Conservation (phyloP, 2,329 filamentous ascomycete species). For the Ascochyta pisi region DNA sequence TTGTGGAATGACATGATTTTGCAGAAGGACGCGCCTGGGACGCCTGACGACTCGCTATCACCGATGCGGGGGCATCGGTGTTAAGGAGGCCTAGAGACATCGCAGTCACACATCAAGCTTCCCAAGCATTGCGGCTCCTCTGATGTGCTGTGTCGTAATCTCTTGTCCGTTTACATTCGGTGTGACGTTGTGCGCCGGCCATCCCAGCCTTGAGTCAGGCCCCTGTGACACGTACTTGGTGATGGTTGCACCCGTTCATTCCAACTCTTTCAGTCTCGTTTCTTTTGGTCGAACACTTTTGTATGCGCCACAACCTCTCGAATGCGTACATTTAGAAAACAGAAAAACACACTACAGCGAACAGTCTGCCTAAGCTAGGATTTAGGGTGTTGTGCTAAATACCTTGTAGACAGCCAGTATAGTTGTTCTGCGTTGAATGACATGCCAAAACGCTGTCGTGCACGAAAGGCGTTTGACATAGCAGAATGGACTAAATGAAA, state of each 20-base stretch:
- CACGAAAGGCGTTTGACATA: no score
- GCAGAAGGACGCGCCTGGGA: neutral
- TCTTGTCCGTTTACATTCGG: neutral
- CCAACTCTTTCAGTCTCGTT: neutral
- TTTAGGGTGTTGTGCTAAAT: no score
- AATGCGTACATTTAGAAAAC: no score
- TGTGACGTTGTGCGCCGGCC: neutral
- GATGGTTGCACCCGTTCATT: neutral
- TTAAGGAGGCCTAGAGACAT: neutral
- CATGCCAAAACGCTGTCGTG: no score
- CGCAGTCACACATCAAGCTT: neutral
- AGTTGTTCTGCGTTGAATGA: no score
- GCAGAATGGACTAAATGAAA: neutral
- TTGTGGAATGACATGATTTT: neutral
- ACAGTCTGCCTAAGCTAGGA: no score
- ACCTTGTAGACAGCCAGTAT: no score
- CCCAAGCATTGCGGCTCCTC: neutral
- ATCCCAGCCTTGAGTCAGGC: neutral
- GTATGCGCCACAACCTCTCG: no score
- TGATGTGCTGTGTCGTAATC: neutral
- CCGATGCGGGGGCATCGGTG: constrained; percentile 3
- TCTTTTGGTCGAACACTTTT: no score
- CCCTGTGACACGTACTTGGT: neutral
- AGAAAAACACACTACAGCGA: no score
- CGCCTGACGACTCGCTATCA: neutral